phyloP scores from a whole-genome alignment of 768 basidiomycete species.

The Boletus speciosus region DNA sequence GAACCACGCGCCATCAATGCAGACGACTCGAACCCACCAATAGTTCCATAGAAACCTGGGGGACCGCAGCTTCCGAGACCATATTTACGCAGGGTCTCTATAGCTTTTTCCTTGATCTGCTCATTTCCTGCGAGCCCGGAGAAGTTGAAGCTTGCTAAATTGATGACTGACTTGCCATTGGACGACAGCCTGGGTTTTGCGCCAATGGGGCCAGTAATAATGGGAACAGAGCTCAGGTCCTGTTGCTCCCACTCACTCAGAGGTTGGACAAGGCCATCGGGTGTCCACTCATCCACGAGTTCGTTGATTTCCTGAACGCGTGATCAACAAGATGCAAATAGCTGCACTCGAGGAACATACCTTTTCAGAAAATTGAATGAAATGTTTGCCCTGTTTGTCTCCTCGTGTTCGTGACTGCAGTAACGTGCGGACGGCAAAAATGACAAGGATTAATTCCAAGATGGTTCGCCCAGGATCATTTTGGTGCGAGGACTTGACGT shows the following conservation, averaged over 20 bases:
- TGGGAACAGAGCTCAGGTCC: conserved; percentile 71
- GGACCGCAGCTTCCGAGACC: conserved; percentile 96
- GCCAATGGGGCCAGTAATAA: conserved; percentile 77
- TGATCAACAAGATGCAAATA: background rate
- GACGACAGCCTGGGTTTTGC: conserved; percentile 76
- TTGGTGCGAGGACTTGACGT: conserved; percentile 92
- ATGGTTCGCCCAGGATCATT: conserved; percentile 93
- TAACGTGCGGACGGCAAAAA: conserved; percentile 89
- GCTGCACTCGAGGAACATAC: conserved; percentile 39
- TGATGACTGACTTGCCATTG: conserved; percentile 71
- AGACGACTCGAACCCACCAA: conserved; percentile 54
- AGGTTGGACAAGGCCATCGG: conserved; percentile 74
- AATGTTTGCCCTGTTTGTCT: conserved; percentile 81
- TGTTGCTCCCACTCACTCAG: conserved; percentile 55
- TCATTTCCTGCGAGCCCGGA: conserved; percentile 87
- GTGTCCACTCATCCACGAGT: conserved; percentile 91
- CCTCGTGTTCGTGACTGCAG: conserved; percentile 85
- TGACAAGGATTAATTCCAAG: conserved; percentile 81
- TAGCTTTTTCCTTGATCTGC: conserved; percentile 76
- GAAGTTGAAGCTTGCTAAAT: conserved; percentile 91
- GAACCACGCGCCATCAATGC: background rate
- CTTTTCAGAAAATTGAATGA: conserved; percentile 88
- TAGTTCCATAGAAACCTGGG: conserved; percentile 93
- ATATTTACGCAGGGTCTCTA: conserved; percentile 82
- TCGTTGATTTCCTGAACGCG: conserved; percentile 85